Base-by-base conservation (phyloP, 2,329 filamentous ascomycete genomes). In the Kalaharituber pfeilii region DNA sequence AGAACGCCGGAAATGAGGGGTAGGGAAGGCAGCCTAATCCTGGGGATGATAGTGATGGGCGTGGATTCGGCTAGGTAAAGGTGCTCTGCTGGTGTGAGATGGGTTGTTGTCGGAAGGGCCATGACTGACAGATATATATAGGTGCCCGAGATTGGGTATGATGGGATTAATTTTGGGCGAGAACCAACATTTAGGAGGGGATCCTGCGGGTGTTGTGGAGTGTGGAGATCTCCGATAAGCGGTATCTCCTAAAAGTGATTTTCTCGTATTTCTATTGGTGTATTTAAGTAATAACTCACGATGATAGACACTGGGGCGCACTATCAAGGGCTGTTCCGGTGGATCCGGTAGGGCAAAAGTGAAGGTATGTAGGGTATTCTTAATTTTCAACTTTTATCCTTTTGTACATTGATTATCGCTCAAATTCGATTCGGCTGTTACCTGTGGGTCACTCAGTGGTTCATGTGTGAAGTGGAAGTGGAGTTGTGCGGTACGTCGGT, bases 51-150 rank as follows among this genome's bases (percentile, higher is more conserved):
- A 0, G 88, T 95, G 54, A 98, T 84, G 64, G 86, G 78, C 71
- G 96, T 89, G 87, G 95, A 96, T 72, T 98, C 91, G 69, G 88
- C 94, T 26, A 96, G 73, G 66, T 96, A 98, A 51, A 47, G 18
- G 42, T 47, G 42, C 13, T 47, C 18, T 15, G 42, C 6, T 15
- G 42, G 42, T 5, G 24, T 20, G 42, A 47, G 42, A n/a, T 36
- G 30, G 30, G 30, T 36, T 36, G 30, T 36, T 2, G 42, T 15
- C 13, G n/a, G 6, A 22, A 39, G 33, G 5, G 33, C 15, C 33
- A 39, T 39, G 33, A n/a, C n/a, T n/a, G n/a, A n/a, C n/a, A n/a
- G n/a, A n/a, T n/a, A n/a, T n/a, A n/a, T n/a, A n/a, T n/a, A n/a
- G n/a, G n/a, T n/a, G n/a, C n/a, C n/a, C n/a, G 30, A 36, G 9